Evolutionary conservation across 2,329 filamentous ascomycete genomes (phyloP).

Genomic region (Phyllosticta paracitricarpa): DNA sequence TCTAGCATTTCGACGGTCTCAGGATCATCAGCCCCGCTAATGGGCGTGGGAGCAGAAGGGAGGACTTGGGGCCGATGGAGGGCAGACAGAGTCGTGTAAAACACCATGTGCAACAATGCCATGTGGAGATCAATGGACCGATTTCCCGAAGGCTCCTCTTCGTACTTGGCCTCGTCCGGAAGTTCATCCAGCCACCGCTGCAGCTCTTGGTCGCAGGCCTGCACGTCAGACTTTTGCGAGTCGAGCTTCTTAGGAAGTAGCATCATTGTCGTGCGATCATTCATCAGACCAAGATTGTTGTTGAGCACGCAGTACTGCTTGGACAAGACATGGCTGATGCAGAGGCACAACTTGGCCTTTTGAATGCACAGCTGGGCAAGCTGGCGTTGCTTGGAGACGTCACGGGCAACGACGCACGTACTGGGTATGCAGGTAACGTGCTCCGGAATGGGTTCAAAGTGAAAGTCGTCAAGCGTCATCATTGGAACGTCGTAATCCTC

Average conservation of each 20-base stretch:
- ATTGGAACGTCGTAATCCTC: conserved; percentile 92
- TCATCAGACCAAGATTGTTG: conserved; percentile 62
- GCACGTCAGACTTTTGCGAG: conserved; percentile 71
- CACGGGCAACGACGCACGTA: conserved; percentile 61
- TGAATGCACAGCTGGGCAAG: conserved; percentile 83
- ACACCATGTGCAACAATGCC: conserved; percentile 86
- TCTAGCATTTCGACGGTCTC: conserved; percentile 65
- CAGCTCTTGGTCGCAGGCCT: conserved; percentile 68
- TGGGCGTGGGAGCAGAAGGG: conserved; percentile 50
- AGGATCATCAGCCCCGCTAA: conserved; percentile 16
- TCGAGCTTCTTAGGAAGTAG: conserved; percentile 79
- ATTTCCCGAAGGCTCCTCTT: conserved; percentile 50
- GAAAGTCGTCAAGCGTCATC: conserved; percentile 76
- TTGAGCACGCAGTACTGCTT: conserved; percentile 89
- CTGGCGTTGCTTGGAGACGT: conserved; percentile 63
- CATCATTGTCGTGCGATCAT: conserved; percentile 72
- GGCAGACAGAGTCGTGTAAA: conserved; percentile 82
- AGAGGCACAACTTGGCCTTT: conserved; percentile 80
- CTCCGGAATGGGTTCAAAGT: conserved; percentile 58
- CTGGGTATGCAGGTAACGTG: conserved; percentile 57
- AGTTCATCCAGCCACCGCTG: conserved; percentile 66
- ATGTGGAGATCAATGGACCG: conserved; percentile 61
- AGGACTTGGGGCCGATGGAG: conserved; percentile 86
- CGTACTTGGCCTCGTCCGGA: conserved; percentile 60
- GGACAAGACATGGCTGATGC: conserved; percentile 79